Evolutionary conservation across 345 rosid genomes (phyloP), one percentile per base, ranked within the genome.

Genomic region (Cochlearia excelsa): DNA sequence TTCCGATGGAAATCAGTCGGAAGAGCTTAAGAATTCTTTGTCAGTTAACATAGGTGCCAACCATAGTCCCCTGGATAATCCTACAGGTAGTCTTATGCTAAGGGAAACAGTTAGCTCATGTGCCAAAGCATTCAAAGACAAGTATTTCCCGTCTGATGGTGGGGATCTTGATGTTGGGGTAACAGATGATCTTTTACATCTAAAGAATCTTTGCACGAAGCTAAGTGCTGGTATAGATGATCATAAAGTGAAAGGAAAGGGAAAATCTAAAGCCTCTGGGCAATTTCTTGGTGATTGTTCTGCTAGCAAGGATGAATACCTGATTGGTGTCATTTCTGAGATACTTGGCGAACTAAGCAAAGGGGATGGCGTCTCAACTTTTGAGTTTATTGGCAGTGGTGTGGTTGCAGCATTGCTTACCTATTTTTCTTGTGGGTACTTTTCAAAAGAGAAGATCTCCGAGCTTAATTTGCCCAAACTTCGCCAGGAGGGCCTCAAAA

Each of bases 361-460:
- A 77, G 99, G 99, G 63, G 95, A 90, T 66, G 97, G 99, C 65
- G 99, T 94, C 48, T 90, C 99, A 54, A 94, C 99, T 26, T 94
- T 94, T 78, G 97, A 94, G 84, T 94, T 94, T 67, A 81, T 84
- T 67, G 95, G 99, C 50, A 94, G 99, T 77, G 99, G 99, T 56
- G 99, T 81, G 53, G 96, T 94, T 63, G 89, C 82, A 63, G 92
- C 96, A 57, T 82, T 94, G 80, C 83, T 94, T 34, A 87, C 87
- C 65, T 94, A 81, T 63, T 94, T 94, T 70, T 86, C 97, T 47
- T 90, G 96, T 66, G 97, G 96, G 34, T 74, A 77, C 68, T 94
- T 80, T 62, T 81, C 88, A 3, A 90, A 83, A 81, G 97, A 90
- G 69, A 87, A 75, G 77, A 81, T 94, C 69, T 78, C 85, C 6